A percentile compares a stretch with the other conserved stretches of the same genome.
Evolutionary conservation across 208 protist species (phyloP).

Genomic region (Acanthamoeba divionensis): DNA sequence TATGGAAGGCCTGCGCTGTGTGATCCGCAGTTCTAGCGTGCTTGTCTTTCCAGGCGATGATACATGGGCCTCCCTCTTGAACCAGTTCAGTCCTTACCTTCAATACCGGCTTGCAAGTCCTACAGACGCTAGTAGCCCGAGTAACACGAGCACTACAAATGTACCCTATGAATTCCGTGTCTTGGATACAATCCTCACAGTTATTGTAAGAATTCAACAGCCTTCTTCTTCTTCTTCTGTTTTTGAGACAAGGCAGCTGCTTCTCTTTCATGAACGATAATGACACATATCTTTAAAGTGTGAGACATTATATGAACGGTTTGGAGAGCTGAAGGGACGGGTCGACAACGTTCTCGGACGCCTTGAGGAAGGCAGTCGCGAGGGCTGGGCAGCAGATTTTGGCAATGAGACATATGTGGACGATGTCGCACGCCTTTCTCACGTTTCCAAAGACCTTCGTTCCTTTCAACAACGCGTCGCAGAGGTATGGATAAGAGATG

Average conservation of each 20-base stretch:
- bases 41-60: neutral
- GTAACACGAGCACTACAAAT: neutral
- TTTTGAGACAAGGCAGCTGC: neutral
- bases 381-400: neutral
- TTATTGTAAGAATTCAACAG: neutral
- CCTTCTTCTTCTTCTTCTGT: neutral
- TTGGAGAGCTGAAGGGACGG: neutral
- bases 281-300: neutral
- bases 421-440: neutral
- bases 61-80: neutral
- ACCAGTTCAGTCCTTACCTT: neutral
- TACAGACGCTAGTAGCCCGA: neutral
- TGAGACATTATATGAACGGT: slow-evolving; percentile 4
- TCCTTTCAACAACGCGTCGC: slow-evolving; percentile 7
- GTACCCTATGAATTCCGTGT: neutral
- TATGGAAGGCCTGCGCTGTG: neutral
- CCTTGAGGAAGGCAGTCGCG: neutral
- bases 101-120: neutral
- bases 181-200: neutral
- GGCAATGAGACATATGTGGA: neutral
- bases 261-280: neutral
- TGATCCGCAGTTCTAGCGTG: neutral
- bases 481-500: neutral
- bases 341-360: neutral
- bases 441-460: neutral